Conservation (phyloP, 441 rosid species). For the Euphorbia corollata region DNA sequence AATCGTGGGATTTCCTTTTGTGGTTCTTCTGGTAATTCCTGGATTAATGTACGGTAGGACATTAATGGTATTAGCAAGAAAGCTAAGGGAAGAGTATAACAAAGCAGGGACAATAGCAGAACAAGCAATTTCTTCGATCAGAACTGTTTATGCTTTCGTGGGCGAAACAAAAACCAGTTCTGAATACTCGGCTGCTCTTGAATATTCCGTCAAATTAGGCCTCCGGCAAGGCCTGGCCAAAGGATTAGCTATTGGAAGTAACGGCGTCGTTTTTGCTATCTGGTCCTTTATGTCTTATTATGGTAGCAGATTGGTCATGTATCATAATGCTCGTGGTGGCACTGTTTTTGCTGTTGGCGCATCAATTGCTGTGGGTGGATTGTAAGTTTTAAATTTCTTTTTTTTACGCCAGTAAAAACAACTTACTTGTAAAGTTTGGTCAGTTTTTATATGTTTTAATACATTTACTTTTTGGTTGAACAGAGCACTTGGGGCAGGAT, state of each 20-base stretch:
- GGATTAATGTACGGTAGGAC: slow-evolving; percentile 67
- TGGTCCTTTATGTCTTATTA: slow-evolving; percentile 75
- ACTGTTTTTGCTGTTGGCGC: slow-evolving; percentile 59
- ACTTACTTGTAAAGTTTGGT: too few relatives aligned
- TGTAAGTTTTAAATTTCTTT: slow-evolving; percentile 58
- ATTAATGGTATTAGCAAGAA: slow-evolving; percentile 49
- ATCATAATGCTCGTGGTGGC: slow-evolving; percentile 69
- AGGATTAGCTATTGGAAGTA: slow-evolving; percentile 73
- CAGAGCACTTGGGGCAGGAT: slow-evolving; percentile 63
- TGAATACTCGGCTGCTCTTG: slow-evolving; percentile 56
- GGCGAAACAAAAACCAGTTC: slow-evolving; percentile 49
- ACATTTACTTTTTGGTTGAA: too few relatives aligned
- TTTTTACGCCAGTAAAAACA: too few relatives aligned
- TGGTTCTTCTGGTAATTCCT: slow-evolving; percentile 53
- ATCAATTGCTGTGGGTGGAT: slow-evolving; percentile 54
- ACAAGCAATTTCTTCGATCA: slow-evolving; percentile 63
- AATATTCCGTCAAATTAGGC: slow-evolving; percentile 55
- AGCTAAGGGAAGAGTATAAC: slow-evolving; percentile 56
- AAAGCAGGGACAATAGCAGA: slow-evolving; percentile 61
- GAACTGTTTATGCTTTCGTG: slow-evolving; percentile 67
- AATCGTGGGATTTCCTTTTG: slow-evolving; percentile 58
- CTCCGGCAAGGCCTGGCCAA: slow-evolving; percentile 66
- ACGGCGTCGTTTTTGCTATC: slow-evolving; percentile 53
- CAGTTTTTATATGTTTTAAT: too few relatives aligned
- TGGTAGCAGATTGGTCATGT: slow-evolving; percentile 81